A percentile compares a stretch with the other conserved stretches of the same genome.
Evolutionary conservation across 345 rosid genomes (phyloP).

Genomic region (Sonneratia caseolaris): DNA sequence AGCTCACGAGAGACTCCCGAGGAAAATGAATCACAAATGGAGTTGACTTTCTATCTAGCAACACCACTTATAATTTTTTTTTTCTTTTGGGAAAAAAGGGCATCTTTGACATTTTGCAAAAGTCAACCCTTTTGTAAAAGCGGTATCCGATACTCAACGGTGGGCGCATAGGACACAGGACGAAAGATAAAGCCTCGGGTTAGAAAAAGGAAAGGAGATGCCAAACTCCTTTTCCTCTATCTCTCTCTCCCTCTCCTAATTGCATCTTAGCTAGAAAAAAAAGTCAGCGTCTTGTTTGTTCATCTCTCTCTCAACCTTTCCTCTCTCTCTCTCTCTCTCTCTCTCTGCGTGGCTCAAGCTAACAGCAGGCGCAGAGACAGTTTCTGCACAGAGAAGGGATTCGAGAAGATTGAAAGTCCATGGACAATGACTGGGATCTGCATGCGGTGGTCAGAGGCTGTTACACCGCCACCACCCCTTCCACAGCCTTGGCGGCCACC

Average conservation of each 20-base stretch:
- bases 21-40: too few species aligned
- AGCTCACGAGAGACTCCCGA: too few species aligned
- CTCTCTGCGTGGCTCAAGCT: background rate
- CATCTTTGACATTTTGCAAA: too few species aligned
- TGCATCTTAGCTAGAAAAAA: slow-evolving; percentile 6
- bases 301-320: slow-evolving; percentile 17
- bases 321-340: slow-evolving; percentile 27
- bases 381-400: background rate
- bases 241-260: slow-evolving; percentile 11
- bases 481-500: slow-evolving; percentile 10
- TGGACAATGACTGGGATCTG: slow-evolving; percentile 71
- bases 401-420: background rate
- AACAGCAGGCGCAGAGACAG: background rate
- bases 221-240: too few species aligned
- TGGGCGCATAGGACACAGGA: too few species aligned
- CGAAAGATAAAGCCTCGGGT: too few species aligned
- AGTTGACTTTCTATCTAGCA: too few species aligned
- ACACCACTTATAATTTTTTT: too few species aligned
- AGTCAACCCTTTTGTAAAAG: too few species aligned
- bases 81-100: too few species aligned
- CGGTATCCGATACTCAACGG: too few species aligned
- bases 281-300: slow-evolving; percentile 76
- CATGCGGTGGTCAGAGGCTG: slow-evolving; percentile 90
- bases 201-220: too few species aligned
- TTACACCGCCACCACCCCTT: slow-evolving; percentile 25